These are phyloP conservation scores for Neonectria coccinea DNA, from an alignment of 2,329 filamentous ascomycete species.

Conservation along the genomic window DNA sequence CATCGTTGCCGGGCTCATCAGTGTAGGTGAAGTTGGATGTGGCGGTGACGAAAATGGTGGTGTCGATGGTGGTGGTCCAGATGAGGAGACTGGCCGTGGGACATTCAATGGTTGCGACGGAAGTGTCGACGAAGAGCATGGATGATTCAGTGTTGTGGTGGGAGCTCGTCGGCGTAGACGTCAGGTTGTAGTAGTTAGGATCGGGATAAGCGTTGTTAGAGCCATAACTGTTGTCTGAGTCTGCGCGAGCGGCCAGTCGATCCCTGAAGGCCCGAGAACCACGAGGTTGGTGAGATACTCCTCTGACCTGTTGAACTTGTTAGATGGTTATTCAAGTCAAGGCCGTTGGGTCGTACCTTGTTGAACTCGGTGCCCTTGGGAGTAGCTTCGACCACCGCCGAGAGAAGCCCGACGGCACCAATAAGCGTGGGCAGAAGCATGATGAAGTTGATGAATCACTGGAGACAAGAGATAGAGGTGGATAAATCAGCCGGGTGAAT, in stretches of 20 bases:
- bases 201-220: constrained; percentile 15
- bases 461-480: neutral
- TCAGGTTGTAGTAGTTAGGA: constrained; percentile 3
- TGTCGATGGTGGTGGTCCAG: constrained; percentile 50
- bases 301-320: constrained; percentile 24
- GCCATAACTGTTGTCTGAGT: neutral
- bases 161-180: constrained; percentile 26
- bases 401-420: constrained; percentile 44
- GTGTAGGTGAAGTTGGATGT: constrained; percentile 40
- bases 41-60: constrained; percentile 51
- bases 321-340: constrained; percentile 14
- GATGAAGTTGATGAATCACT: constrained; percentile 12
- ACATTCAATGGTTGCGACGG: constrained; percentile 35
- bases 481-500: constrained; percentile 28
- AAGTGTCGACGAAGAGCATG: constrained; percentile 13
- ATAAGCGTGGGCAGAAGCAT: constrained; percentile 44
- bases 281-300: neutral
- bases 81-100: constrained; percentile 42
- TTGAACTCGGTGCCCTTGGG: constrained; percentile 34
- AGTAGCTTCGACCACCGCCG: constrained; percentile 43
- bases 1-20: constrained; percentile 27
- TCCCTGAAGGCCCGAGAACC: constrained; percentile 10
- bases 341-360: constrained; percentile 29
- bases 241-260: constrained; percentile 21
- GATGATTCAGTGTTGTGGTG: constrained; percentile 2